Percentiles rank a stretch among this genome's conserved stretches.
phyloP scores from a whole-genome alignment of 2,329 filamentous ascomycete species.

The Fusarium odoratissimum region DNA sequence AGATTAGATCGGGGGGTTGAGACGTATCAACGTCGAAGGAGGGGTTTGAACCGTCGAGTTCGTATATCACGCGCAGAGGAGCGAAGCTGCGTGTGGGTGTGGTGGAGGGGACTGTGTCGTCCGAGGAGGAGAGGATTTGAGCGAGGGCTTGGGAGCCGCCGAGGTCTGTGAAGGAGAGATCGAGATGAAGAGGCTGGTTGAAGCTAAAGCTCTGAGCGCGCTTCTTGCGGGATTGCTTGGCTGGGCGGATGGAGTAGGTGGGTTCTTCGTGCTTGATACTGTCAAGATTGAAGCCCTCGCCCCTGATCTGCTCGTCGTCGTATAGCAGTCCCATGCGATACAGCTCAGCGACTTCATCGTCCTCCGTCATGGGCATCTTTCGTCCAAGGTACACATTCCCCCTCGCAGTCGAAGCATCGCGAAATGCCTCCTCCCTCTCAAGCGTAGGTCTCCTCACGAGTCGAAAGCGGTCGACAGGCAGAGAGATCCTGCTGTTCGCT shows the following conservation, averaged over 20 bases:
- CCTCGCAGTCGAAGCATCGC: conserved; percentile 54
- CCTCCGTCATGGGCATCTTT: conserved; percentile 43
- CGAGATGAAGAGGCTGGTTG: conserved; percentile 49
- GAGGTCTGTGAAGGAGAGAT: conserved; percentile 58
- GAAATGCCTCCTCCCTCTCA: conserved; percentile 61
- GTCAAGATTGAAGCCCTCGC: conserved; percentile 53
- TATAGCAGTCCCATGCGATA: conserved; percentile 60
- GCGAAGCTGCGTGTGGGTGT: conserved; percentile 40
- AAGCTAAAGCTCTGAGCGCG: conserved; percentile 38
- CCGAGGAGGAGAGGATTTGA: conserved; percentile 46
- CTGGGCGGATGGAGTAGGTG: conserved; percentile 52
- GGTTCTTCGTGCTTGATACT: conserved; percentile 54
- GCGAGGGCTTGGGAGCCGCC: conserved; percentile 55
- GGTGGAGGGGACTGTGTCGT: conserved; percentile 26
- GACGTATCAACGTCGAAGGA: conserved; percentile 52
- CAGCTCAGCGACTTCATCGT: conserved; percentile 54
- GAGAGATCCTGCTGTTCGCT: conserved; percentile 50
- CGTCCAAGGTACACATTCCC: conserved; percentile 44
- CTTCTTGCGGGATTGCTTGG: conserved; percentile 49
- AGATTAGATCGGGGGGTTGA: conserved; percentile 51
- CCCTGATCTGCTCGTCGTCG: conserved; percentile 53
- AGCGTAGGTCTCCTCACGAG: conserved; percentile 55
- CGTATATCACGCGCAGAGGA: conserved; percentile 56
- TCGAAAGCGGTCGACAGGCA: conserved; percentile 52
- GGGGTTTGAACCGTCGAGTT: conserved; percentile 49